Percentiles rank a stretch among this genome's conserved stretches.
Evolutionary conservation across 345 rosid genomes (phyloP).

Genomic region (Streptanthus diversifolius): DNA sequence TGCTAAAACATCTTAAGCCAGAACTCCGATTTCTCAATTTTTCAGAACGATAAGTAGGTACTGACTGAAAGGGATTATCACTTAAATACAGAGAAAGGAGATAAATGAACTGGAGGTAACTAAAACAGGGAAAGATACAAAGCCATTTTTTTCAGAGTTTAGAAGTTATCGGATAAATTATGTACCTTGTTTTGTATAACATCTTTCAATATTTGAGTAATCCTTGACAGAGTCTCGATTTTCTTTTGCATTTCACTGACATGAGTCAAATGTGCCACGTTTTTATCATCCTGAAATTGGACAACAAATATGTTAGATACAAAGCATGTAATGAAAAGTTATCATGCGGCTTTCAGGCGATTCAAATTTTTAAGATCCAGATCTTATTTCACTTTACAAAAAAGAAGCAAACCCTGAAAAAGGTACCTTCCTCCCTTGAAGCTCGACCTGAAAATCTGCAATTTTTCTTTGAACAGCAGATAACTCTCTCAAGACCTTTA

Average conservation of each 20-base stretch:
- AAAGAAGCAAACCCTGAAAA: not conserved
- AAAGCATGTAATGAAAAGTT: not conserved
- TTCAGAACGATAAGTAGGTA: not conserved
- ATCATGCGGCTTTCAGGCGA: not conserved
- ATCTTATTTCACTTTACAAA: not conserved
- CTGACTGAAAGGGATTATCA: too few relatives aligned
- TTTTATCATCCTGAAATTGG: slow-evolving; percentile 73
- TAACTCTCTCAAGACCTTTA: slow-evolving; percentile 76
- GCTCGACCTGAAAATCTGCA: slow-evolving; percentile 92
- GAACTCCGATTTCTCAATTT: not conserved
- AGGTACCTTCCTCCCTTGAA: slow-evolving; percentile 94
- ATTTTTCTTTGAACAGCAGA: slow-evolving; percentile 89
- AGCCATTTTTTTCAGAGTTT: not conserved
- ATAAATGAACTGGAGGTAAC: not conserved
- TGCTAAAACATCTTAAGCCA: not conserved
- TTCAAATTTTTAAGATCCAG: not conserved
- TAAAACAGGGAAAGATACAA: not conserved
- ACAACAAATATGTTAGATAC: not conserved
- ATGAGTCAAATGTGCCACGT: slow-evolving; percentile 93
- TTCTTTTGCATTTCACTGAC: slow-evolving; percentile 95
- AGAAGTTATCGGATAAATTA: not conserved
- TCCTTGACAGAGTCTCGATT: slow-evolving; percentile 80
- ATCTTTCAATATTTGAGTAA: slow-evolving; percentile 86
- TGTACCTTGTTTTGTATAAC: slow-evolving; percentile 97
- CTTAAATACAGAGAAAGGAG: not conserved